Evolutionary conservation across 352 stramenopile genomes (phyloP).

Genomic region (Phytophthora melonis): DNA sequence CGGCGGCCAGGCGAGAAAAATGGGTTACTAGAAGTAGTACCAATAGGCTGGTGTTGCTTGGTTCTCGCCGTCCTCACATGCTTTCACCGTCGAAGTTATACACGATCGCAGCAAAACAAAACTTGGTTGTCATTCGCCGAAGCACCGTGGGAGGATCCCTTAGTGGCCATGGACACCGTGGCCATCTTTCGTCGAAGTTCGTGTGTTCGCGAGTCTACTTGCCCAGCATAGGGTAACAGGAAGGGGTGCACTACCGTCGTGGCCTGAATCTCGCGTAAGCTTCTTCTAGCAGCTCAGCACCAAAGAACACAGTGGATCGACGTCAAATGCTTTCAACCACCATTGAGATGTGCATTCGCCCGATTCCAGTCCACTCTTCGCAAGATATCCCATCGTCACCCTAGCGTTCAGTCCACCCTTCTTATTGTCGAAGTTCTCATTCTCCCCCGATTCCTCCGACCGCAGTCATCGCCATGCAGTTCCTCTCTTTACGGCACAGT

Average conservation of each 20-base stretch:
- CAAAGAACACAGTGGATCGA: background rate
- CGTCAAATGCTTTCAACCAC: background rate
- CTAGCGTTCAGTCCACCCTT: background rate
- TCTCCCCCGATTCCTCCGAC: conserved; percentile 7
- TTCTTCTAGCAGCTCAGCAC: background rate
- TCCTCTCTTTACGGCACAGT: background rate
- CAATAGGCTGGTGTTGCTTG: no score
- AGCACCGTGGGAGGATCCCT: background rate
- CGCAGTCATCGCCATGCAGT: conserved; percentile 14
- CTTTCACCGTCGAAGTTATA: background rate
- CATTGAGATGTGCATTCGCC: background rate
- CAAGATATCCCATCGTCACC: background rate
- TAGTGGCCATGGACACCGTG: background rate
- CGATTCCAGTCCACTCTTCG: background rate
- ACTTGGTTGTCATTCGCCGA: background rate
- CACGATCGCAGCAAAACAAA: background rate
- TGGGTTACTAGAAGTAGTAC: no score
- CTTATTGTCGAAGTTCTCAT: conserved; percentile 31
- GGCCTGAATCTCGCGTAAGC: background rate
- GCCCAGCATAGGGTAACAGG: background rate
- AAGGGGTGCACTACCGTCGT: conserved; percentile 1
- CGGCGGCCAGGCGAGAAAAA: no score
- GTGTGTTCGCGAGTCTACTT: background rate
- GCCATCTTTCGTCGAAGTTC: background rate
- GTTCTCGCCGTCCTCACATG: background rate